Evolutionary conservation across 83 land plant genomes (phyloP), one percentile per base, ranked within the genome.

Genomic region (Thuja plicata): DNA sequence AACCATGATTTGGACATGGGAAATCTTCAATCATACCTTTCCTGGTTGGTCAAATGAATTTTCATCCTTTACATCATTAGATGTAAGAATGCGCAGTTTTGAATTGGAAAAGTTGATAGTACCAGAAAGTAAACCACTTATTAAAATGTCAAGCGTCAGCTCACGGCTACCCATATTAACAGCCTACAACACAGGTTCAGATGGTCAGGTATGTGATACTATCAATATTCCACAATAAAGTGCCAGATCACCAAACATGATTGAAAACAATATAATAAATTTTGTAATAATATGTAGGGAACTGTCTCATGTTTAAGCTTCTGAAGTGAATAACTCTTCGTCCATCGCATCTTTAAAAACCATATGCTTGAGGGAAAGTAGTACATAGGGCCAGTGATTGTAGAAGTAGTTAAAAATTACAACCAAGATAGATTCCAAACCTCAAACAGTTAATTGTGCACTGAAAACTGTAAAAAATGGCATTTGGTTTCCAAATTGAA

Each of bases 21-120:
- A 41, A 50, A 82, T 46, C 34, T 3, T 45, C 2, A 45, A 24
- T 16, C 13, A 35, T 92, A 94, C 96, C 96, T 93, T 93, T 19
- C 50, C 77, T 86, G 96, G 96, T 24, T 83, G 55, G 11, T 74
- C 38, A 86, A 93, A 94, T 41, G 96, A 94, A 88, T 94, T 94
- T 35, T 94, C 96, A 91, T 93, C 94, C 94, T 84, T 94, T 88
- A 92, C 35, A 90, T 92, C 89, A 86, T 40, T 76, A 43, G 94
- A 92, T 21, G 94, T 90, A 41, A 94, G 89, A 6, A 86, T 45
- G 38, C 91, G 91, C 35, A 48, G 85, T 17, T 91, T 90, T 73
- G 92, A 90, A 8, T 90, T 91, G 21, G 87, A 38, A 4, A 87
- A 50, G 43, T 88, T 41, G 34, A 92, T 62, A 60, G 78, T 70